These are phyloP conservation scores for Borealophlyctis nickersoniae DNA, from an alignment of 192 early-diverging fungal species.

Conservation along the genomic window DNA sequence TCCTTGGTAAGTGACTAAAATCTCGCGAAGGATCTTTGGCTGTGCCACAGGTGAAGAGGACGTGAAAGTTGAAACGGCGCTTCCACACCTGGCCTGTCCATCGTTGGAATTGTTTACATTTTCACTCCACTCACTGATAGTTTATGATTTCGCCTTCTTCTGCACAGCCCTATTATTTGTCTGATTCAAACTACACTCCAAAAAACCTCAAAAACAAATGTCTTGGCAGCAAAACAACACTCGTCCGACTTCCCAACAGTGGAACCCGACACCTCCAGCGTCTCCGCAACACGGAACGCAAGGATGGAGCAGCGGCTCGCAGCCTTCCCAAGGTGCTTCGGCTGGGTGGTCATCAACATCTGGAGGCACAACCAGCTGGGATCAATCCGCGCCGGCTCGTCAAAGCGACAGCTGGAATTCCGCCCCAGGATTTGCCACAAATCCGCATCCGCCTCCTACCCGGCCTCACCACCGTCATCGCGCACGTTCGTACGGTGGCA, in stretches of 20 bases:
- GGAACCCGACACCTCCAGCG: slow-evolving; percentile 20
- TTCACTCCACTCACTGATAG: too few relatives aligned
- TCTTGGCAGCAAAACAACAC: slow-evolving; percentile 1
- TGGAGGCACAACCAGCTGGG: background rate
- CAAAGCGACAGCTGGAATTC: background rate
- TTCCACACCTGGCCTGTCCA: too few relatives aligned
- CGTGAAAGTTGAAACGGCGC: too few relatives aligned
- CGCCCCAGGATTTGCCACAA: background rate
- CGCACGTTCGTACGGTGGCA: slow-evolving; percentile 2
- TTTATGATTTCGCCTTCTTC: too few relatives aligned
- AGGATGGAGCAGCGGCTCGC: background rate
- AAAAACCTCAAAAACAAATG: too few relatives aligned
- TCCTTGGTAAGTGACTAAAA: too few relatives aligned
- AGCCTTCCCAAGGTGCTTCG: background rate
- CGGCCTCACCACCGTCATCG: background rate
- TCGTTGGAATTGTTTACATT: too few relatives aligned
- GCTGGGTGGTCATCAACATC: background rate
- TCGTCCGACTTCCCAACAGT: slow-evolving; percentile 8
- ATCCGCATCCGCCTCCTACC: background rate
- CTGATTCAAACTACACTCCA: too few relatives aligned
- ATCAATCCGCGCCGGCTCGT: background rate
- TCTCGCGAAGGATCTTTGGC: too few relatives aligned
- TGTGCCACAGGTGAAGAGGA: too few relatives aligned
- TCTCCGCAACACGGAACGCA: slow-evolving; percentile 4
- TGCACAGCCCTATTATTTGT: too few relatives aligned